Evolutionary conservation across 768 basidiomycete genomes (phyloP).

Genomic region (Lactarius vividus): DNA sequence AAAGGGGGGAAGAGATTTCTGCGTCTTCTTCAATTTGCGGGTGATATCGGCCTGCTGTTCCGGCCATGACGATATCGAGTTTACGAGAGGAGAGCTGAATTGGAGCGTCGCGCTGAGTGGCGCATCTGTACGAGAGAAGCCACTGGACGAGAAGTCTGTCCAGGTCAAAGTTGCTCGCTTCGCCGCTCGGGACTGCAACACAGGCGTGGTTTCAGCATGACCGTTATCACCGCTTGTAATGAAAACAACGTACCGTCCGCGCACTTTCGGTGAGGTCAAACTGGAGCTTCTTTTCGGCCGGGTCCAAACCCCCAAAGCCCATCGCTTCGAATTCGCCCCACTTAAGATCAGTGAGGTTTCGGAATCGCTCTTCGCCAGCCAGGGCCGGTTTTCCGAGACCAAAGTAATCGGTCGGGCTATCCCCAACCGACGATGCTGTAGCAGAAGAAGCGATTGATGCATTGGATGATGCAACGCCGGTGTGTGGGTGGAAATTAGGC

Average conservation of each 20-base stretch:
- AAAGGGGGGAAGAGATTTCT: slow-evolving; percentile 78
- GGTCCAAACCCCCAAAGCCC: slow-evolving; percentile 59
- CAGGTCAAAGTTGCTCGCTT: slow-evolving; percentile 87
- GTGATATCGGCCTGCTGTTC: slow-evolving; percentile 67
- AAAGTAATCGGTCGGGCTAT: slow-evolving; percentile 31
- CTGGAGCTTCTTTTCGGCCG: slow-evolving; percentile 69
- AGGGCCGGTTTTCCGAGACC: slow-evolving; percentile 34
- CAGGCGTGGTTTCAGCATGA: slow-evolving; percentile 38
- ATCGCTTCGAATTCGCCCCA: slow-evolving; percentile 90
- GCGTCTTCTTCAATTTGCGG: slow-evolving; percentile 78
- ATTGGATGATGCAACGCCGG: slow-evolving; percentile 32
- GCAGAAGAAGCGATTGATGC: slow-evolving; percentile 36
- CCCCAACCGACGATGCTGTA: slow-evolving; percentile 5
- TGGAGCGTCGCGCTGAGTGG: slow-evolving; percentile 79
- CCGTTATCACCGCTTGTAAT: background rate
- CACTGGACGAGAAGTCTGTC: slow-evolving; percentile 83
- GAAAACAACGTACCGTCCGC: slow-evolving; percentile 52
- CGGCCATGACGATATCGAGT: slow-evolving; percentile 71
- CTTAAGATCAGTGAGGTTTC: slow-evolving; percentile 78
- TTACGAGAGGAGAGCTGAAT: slow-evolving; percentile 57
- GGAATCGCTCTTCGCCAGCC: slow-evolving; percentile 65
- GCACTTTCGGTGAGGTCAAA: slow-evolving; percentile 94
- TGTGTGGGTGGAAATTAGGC: slow-evolving; percentile 53
- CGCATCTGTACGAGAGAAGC: slow-evolving; percentile 77
- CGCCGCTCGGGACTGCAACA: slow-evolving; percentile 37